phyloP scores from a whole-genome alignment of 306 rosid genomes.

The Quercus engelmannii region DNA sequence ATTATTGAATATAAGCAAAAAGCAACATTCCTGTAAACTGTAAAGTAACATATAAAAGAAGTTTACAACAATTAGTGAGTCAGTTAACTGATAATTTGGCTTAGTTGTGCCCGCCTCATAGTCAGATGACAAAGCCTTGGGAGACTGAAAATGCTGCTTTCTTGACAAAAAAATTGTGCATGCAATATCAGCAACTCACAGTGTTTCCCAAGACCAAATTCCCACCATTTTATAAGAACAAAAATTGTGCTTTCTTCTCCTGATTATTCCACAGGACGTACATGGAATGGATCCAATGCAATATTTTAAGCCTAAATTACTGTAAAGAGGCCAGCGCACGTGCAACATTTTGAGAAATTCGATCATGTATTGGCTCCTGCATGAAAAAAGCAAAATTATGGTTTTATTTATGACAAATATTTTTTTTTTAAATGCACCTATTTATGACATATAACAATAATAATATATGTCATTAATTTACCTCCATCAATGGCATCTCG shows the following conservation, averaged over 20 bases:
- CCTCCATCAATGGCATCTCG: slow-evolving; percentile 53
- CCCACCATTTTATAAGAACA: not conserved
- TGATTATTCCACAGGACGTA: not conserved
- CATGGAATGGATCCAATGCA: not conserved
- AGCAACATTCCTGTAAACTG: not conserved
- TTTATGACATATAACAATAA: not conserved
- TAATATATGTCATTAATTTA: slow-evolving; percentile 20
- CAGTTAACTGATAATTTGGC: not conserved
- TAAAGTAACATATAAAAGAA: not conserved
- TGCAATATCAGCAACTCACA: not conserved
- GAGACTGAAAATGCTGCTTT: not conserved
- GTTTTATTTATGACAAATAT: not conserved
- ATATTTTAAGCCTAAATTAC: slow-evolving; percentile 19
- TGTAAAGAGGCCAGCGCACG: slow-evolving; percentile 53
- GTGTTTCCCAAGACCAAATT: not conserved
- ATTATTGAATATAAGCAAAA: not conserved
- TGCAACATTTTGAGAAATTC: slow-evolving; percentile 75
- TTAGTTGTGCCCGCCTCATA: not conserved
- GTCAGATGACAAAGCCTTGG: not conserved
- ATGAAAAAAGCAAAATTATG: slow-evolving; percentile 11
- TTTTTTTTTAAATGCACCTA: not conserved
- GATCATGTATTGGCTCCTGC: slow-evolving; percentile 80
- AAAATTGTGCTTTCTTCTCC: not conserved
- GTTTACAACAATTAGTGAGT: not conserved
- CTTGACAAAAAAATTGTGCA: no score